Base-by-base conservation (phyloP, 108 stramenopile species). In the Pseudonitzschia multiseries region DNA sequence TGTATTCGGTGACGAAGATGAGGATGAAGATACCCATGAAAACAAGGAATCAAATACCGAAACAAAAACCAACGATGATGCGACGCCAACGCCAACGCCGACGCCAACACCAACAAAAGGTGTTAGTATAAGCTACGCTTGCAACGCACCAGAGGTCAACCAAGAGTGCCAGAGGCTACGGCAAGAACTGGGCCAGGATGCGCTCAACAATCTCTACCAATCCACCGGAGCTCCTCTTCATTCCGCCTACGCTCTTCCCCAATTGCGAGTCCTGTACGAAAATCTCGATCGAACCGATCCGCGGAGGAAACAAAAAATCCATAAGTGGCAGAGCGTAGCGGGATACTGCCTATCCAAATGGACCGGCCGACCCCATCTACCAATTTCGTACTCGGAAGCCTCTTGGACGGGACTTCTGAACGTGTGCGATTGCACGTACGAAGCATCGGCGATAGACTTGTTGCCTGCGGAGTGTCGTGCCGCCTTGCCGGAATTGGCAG, bases 361-460 rank as follows among this genome's bases (percentile, higher is more conserved):
- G 93, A 83, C 70, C n/a, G 86, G 82, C 13, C 61, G 51, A 40
- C 41, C 42, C 0, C 57, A 72, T 43, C 67, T 88, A 32, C 87
- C 90, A 12, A 84, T 94, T 24, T 90, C 90, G 4, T 92, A 85
- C 79, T 91, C 89, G 27, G 93, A 95, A 77, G 93, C 93, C 15
- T 86, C 85, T 66, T 95, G 93, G 93, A 92, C 91, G 8, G 93
- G 93, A 32, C 69, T 95, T 67, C 48, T 95, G 36, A 82, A 95
- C 65, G 82, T 91, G 77, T 73, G 76, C 22, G 78, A 78, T 15
- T 90, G 90, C 66, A 46, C 63, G 8, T 92, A 87, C 80, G 83
- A 90, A 40, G 71, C 75, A 41, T 65, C 69, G 28, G 76, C 73
- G 9, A 21, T 90, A 18, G 40, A 53, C 10, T 56, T 89, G 29